Percentiles rank a stretch among this genome's conserved stretches.
phyloP scores from a whole-genome alignment of 108 stramenopile genomes.

The Fragilaria crotonensis region DNA sequence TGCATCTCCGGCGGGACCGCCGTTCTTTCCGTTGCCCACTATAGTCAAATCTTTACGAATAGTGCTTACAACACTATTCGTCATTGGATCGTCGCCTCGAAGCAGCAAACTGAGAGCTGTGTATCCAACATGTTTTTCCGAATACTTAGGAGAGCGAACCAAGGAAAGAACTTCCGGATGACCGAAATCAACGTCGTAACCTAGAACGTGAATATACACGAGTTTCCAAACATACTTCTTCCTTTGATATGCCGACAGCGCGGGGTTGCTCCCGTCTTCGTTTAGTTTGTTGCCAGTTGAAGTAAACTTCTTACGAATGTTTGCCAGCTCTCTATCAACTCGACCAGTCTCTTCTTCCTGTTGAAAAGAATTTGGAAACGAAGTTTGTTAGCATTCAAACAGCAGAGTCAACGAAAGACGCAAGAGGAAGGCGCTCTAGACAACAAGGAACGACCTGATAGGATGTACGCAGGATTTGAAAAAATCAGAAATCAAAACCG shows the following conservation, averaged over 20 bases:
- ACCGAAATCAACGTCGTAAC: conserved; percentile 99
- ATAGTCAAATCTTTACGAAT: conserved; percentile 81
- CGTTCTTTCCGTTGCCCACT: conserved; percentile 39
- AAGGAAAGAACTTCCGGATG: conserved; percentile 91
- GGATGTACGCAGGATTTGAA: too few species aligned
- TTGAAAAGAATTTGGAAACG: conserved; percentile 4
- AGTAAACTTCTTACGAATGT: conserved; percentile 96
- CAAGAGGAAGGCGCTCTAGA: too few species aligned
- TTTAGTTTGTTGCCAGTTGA: conserved; percentile 59
- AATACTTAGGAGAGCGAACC: conserved; percentile 80
- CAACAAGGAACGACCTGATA: too few species aligned
- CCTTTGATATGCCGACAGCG: conserved; percentile 83
- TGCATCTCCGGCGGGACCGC: conserved; percentile 52
- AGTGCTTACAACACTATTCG: conserved; percentile 79
- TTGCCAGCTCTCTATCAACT: conserved; percentile 96
- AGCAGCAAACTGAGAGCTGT: conserved; percentile 88
- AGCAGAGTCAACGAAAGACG: neutral
- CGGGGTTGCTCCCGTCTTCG: conserved; percentile 66
- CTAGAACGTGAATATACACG: conserved; percentile 96
- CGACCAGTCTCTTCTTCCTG: conserved; percentile 86
- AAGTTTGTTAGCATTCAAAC: neutral
- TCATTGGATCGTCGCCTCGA: conserved; percentile 81
- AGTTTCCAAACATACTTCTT: conserved; percentile 99
- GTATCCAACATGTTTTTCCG: conserved; percentile 96
- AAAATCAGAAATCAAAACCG: too few species aligned